Conservation (phyloP, 225 moss, liverwort and hornwort species). For the Pleurozium schreberi region DNA sequence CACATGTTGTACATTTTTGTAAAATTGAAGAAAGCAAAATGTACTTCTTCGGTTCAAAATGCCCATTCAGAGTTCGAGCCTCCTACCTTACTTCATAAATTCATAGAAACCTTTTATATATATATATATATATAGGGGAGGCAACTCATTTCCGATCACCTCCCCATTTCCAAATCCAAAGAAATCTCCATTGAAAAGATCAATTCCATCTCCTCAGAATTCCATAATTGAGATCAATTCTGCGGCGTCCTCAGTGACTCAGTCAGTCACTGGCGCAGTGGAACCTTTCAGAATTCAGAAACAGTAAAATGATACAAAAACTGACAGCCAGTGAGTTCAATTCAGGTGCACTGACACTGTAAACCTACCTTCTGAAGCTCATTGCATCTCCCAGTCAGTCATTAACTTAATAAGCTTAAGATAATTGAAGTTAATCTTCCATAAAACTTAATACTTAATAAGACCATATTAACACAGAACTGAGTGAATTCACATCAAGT, state of each 20-base stretch:
- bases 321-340: neutral
- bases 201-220: neutral
- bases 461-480: neutral
- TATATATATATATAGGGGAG: no score
- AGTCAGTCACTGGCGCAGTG: neutral
- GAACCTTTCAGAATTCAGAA: neutral
- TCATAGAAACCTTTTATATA: no score
- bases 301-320: neutral
- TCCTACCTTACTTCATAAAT: neutral
- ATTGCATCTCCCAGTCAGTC: neutral
- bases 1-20: no score
- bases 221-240: neutral
- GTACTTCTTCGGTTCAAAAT: no score
- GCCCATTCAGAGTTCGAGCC: no score
- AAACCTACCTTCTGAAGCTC: no score
- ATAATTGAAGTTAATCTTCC: neutral
- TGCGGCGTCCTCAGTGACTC: neutral
- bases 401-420: no score
- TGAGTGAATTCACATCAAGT: neutral
- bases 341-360: conserved; percentile 22
- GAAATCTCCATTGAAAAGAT: neutral
- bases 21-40: no score
- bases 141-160: no score
- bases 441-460: neutral
- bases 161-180: no score